A percentile compares a stretch with the other conserved stretches of the same genome.
These are phyloP conservation scores for Phoma sp. DNA, from an alignment of 2,329 filamentous ascomycete genomes.

Conservation along the genomic window DNA sequence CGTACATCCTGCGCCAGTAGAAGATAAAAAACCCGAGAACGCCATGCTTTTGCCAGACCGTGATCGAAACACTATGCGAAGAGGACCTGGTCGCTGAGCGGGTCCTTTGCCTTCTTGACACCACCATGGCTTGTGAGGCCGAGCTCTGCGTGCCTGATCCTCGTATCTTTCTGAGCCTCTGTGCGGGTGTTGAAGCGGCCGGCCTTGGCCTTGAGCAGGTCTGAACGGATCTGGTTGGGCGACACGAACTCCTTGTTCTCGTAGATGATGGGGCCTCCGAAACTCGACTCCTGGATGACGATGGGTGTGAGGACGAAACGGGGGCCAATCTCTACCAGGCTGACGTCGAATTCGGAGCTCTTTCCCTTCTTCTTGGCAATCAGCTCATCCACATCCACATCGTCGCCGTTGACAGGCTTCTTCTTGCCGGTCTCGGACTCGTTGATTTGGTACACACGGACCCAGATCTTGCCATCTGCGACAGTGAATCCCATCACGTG, in stretches of 20 bases:
- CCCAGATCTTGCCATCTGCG: conserved; percentile 94
- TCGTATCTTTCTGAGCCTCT: conserved; percentile 75
- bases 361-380: conserved; percentile 55
- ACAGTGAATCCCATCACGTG: conserved; percentile 93
- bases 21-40: conserved; percentile 24
- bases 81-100: conserved; percentile 77
- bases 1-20: conserved; percentile 16
- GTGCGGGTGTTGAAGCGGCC: conserved; percentile 77
- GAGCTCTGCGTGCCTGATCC: conserved; percentile 77
- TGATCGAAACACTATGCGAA: conserved; percentile 66
- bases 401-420: conserved; percentile 51
- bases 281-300: conserved; percentile 92
- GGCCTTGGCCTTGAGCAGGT: conserved; percentile 78
- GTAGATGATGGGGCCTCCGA: conserved; percentile 95
- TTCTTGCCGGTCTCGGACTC: conserved; percentile 73
- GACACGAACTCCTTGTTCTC: conserved; percentile 98
- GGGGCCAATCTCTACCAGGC: conserved; percentile 90
- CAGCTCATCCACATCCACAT: conserved; percentile 43
- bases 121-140: conserved; percentile 75
- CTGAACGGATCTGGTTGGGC: conserved; percentile 90
- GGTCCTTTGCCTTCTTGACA: conserved; percentile 68
- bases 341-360: conserved; percentile 73
- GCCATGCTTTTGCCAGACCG: conserved; percentile 25
- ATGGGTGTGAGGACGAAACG: conserved; percentile 93
- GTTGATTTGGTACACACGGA: conserved; percentile 91